Conservation (phyloP, 2,329 filamentous ascomycete species). For the Ceratocystis variospora region DNA sequence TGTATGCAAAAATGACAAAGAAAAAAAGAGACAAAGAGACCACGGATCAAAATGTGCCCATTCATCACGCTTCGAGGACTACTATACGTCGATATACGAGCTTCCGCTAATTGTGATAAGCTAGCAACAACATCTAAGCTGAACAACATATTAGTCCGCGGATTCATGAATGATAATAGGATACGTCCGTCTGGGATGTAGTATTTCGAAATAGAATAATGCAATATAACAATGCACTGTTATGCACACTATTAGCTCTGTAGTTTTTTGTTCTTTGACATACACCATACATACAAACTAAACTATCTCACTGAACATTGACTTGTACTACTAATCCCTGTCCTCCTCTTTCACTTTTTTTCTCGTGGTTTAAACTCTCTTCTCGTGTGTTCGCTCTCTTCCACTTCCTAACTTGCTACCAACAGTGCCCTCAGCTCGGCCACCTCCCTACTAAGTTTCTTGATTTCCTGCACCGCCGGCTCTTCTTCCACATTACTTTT, state of each 20-base stretch:
- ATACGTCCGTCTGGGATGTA: background rate
- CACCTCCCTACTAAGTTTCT: conserved; percentile 44
- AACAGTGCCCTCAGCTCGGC: conserved; percentile 41
- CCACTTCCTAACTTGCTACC: background rate
- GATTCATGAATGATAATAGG: background rate
- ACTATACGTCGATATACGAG: background rate
- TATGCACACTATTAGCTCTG: background rate
- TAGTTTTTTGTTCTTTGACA: background rate
- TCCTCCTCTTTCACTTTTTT: background rate
- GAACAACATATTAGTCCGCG: background rate
- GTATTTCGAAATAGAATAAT: background rate
- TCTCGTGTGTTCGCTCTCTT: background rate
- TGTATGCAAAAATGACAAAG: background rate
- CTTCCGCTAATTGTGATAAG: background rate
- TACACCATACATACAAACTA: background rate
- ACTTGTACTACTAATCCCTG: background rate
- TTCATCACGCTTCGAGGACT: background rate
- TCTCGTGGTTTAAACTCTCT: background rate
- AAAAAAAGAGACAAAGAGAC: background rate
- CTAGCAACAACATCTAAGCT: background rate
- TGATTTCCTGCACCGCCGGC: conserved; percentile 55
- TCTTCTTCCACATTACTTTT: conserved; percentile 75
- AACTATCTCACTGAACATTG: background rate
- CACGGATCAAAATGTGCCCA: background rate
- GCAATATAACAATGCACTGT: background rate